Base-by-base conservation (phyloP, 192 early-diverging fungal genomes). In the Umbelopsis isabellina region DNA sequence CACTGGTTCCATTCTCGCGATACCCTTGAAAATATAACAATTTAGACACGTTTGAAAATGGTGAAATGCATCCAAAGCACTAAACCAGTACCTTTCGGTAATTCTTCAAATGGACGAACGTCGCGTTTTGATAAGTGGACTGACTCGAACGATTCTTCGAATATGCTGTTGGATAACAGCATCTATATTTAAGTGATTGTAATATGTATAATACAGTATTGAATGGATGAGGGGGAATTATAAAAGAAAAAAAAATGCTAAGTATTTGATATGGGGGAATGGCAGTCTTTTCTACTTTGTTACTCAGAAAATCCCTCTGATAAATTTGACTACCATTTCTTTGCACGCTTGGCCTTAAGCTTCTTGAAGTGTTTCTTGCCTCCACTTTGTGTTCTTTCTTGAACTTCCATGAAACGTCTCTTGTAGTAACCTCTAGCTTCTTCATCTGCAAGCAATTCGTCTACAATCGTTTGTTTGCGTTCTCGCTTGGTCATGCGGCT, bases 401-500 rank as follows among this genome's bases (percentile, higher is more conserved):
- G 94, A 35, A 96, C 91, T 65, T 94, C 93, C 33, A 83, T 67
- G 35, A 91, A 91, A 83, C 95, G 95, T 53, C 91, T 80, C 87
- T 98, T 98, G 75, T 95, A 92, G 72, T 96, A 97, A 49, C 83
- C 77, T 65, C 89, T 84, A 0, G 87, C 83, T 50, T 92, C 79
- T 22, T 84, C 75, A 53, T 96, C 93, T 35, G 86, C 88, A 84
- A 98, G 74, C 27, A 99, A 71, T 77, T 99, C 94, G 50, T 97
- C 95, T 4, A 94, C 90, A 65, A 99, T 82, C 2, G 92, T 95
- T 33, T 84, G 79, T 25, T 87, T 90, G 12, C 95, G 88, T 69
- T 98, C 94, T 81, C 93, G 94, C 74, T 86, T 88, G 2, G 90
- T 91, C 67, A 98, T 45, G n/a, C 97, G 88, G 6, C 87, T 84